phyloP scores from a whole-genome alignment of 192 early-diverging fungal genomes.

The Funneliformis geosporum region DNA sequence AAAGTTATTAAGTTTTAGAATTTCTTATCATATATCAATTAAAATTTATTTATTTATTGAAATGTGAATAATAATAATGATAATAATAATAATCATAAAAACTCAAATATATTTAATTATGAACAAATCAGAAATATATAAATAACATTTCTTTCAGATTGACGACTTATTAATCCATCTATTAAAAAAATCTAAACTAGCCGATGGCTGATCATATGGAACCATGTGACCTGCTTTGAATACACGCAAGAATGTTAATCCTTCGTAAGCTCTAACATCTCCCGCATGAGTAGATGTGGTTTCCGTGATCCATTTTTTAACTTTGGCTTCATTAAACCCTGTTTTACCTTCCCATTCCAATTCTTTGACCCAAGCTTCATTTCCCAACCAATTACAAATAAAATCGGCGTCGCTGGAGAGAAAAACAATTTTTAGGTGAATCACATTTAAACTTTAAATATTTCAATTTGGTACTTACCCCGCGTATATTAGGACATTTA shows the following conservation, averaged over 20 bases:
- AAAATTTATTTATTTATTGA: too few species aligned
- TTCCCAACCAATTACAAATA: slow-evolving; percentile 89
- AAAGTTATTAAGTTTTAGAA: too few species aligned
- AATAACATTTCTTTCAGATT: neutral
- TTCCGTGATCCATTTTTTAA: slow-evolving; percentile 70
- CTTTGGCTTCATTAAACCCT: slow-evolving; percentile 68
- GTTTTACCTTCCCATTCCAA: slow-evolving; percentile 81
- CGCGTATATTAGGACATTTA: neutral
- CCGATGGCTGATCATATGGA: slow-evolving; percentile 91
- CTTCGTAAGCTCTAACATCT: slow-evolving; percentile 68
- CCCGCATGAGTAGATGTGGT: slow-evolving; percentile 53
- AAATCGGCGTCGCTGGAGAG: slow-evolving; percentile 82
- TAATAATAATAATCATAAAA: too few species aligned
- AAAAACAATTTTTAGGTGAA: neutral
- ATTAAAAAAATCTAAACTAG: slow-evolving; percentile 85
- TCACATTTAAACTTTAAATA: slow-evolving; percentile 39
- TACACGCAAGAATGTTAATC: slow-evolving; percentile 83
- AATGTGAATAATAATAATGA: too few species aligned
- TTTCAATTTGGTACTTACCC: slow-evolving; percentile 47
- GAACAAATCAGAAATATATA: too few species aligned
- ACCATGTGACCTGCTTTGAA: slow-evolving; percentile 90
- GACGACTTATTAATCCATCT: slow-evolving; percentile 54
- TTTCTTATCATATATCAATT: too few species aligned
- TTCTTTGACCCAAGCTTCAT: slow-evolving; percentile 88
- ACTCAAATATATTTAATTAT: too few species aligned